Base-by-base conservation (phyloP, 495 filamentous ascomycete species). In the Hypoxylon rickii region DNA sequence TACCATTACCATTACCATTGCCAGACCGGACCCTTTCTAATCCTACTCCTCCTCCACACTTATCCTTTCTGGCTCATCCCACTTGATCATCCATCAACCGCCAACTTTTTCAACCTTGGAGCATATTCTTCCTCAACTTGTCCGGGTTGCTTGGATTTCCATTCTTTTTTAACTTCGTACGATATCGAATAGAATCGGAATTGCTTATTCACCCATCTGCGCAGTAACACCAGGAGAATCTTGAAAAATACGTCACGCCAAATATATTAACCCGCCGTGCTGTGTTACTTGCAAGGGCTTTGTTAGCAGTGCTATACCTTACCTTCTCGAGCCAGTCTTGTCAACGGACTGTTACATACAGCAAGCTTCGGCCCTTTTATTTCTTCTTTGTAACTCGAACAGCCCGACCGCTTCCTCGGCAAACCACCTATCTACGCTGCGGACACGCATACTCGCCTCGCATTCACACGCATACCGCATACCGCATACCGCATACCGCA, bases 311-410 rank as follows among this genome's bases (percentile, higher is more conserved):
- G n/a, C 10, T 29, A 29, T 29, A 29, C 24, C 24, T 29, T 4
- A 10, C 10, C 24, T 29, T 29, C 4, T 29, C 10, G 24, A 29
- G 24, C 53, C 20, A 44, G 48, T 63, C 43, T 51, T 24, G 38
- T 47, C 21, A 32, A 31, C 59, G 33, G 59, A 52, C 29, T 58
- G 60, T 51, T 59, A 63, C 60, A 59, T 59, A 63, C 44, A 43
- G 42, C 57, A 44, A 55, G 51, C 57, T 64, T 61, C 67, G 64
- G 61, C 54, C 61, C 64, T 62, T 65, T 66, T 65, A 58, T 65
- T 51, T 46, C 54, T 48, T 57, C 58, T 61, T 56, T 59, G 58
- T 57, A 46, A 29, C 51, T 60, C 34, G 33, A 67, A 38, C 43
- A 58, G 38, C 55, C 64, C 64, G 52, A 61, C 51, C 49, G 57